Conservation (phyloP, 2,329 filamentous ascomycete genomes). For the Aspergillus aculeatus region DNA sequence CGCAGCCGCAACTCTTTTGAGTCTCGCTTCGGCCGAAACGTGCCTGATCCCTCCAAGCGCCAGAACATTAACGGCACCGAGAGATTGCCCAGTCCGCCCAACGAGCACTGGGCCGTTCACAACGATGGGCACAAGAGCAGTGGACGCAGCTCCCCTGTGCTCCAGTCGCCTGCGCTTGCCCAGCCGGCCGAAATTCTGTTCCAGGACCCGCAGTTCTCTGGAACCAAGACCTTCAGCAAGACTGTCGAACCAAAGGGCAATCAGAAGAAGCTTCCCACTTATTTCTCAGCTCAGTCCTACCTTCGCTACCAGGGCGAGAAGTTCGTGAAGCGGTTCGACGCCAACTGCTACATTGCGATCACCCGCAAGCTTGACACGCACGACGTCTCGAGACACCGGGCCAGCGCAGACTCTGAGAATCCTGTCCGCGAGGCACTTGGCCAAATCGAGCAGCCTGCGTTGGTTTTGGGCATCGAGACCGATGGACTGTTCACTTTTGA, state of each 20-base stretch:
- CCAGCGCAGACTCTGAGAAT: slow-evolving; percentile 38
- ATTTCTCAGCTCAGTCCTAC: slow-evolving; percentile 97
- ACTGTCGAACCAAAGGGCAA: slow-evolving; percentile 35
- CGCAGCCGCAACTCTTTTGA: slow-evolving; percentile 97
- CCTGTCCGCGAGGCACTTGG: slow-evolving; percentile 71
- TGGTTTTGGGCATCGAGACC: slow-evolving; percentile 91
- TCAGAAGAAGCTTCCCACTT: slow-evolving; percentile 63
- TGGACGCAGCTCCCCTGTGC: slow-evolving; percentile 29
- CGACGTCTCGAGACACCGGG: slow-evolving; percentile 79
- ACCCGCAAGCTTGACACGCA: slow-evolving; percentile 97
- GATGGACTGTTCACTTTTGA: slow-evolving; percentile 97
- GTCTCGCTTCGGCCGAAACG: slow-evolving; percentile 89
- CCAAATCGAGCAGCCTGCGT: slow-evolving; percentile 80
- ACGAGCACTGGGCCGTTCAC: slow-evolving; percentile 76
- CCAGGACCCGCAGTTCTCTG: slow-evolving; percentile 69
- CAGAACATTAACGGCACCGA: slow-evolving; percentile 75
- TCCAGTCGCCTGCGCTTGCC: slow-evolving; percentile 7
- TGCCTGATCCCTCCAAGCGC: slow-evolving; percentile 76
- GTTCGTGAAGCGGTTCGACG: slow-evolving; percentile 95
- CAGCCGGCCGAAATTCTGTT: slow-evolving; percentile 37
- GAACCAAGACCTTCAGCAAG: slow-evolving; percentile 56
- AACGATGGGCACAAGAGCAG: slow-evolving; percentile 72
- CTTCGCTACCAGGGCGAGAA: slow-evolving; percentile 94
- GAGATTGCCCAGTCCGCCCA: slow-evolving; percentile 59
- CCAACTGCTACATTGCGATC: slow-evolving; percentile 98